These are phyloP conservation scores for Zarea fungicola DNA, from an alignment of 2,329 filamentous ascomycete genomes.

Conservation along the genomic window DNA sequence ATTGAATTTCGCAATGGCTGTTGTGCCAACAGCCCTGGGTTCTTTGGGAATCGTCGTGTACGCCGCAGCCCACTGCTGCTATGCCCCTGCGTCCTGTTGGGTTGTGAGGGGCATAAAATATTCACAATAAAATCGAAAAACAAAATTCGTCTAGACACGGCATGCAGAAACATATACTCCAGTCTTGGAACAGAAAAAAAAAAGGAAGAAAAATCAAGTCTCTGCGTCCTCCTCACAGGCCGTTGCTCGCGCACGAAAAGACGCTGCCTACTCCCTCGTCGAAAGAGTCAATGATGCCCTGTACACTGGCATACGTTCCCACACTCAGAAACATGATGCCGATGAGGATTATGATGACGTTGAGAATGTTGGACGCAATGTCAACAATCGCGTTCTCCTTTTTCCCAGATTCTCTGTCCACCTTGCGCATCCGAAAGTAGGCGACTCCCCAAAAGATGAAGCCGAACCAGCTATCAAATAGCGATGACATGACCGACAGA, in stretches of 20 bases:
- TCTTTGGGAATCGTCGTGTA: slow-evolving; percentile 8
- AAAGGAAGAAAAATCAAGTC: slow-evolving; percentile 3
- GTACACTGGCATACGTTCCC: slow-evolving; percentile 75
- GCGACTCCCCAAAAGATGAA: slow-evolving; percentile 93
- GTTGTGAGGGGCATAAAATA: not conserved
- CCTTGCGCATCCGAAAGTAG: slow-evolving; percentile 69
- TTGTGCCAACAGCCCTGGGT: not conserved
- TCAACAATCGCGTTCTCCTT: slow-evolving; percentile 46
- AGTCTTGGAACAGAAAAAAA: too few relatives aligned
- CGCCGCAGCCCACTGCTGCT: slow-evolving; percentile 9
- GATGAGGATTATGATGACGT: slow-evolving; percentile 65
- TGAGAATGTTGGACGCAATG: slow-evolving; percentile 55
- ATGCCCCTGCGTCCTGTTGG: slow-evolving; percentile 1
- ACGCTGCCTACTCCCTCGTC: slow-evolving; percentile 59
- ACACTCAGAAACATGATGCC: slow-evolving; percentile 77
- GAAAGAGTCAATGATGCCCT: slow-evolving; percentile 72
- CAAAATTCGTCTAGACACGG: not conserved
- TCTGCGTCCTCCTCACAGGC: slow-evolving; percentile 38
- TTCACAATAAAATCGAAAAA: not conserved
- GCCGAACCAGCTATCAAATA: slow-evolving; percentile 90
- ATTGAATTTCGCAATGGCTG: slow-evolving; percentile 1
- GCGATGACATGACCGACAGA: slow-evolving; percentile 71
- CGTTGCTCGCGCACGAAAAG: slow-evolving; percentile 70
- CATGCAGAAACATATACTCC: not conserved
- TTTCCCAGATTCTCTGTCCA: slow-evolving; percentile 51